These are phyloP conservation scores for Cyclotella choctawhatcheeana DNA, from an alignment of 108 stramenopile genomes.

Conservation along the genomic window DNA sequence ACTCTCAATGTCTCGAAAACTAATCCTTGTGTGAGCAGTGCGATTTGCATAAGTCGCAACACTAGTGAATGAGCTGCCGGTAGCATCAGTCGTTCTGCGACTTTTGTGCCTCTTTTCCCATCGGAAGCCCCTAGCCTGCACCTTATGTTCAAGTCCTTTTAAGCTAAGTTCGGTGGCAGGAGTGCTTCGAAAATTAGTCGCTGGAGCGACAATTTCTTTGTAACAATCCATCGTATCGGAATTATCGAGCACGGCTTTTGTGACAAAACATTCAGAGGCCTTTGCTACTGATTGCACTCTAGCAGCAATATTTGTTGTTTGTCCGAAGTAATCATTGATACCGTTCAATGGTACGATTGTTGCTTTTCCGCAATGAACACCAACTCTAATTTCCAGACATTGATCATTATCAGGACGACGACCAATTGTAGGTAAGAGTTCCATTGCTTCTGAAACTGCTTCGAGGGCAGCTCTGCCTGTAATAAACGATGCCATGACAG, in stretches of 20 bases:
- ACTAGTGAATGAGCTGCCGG: not conserved
- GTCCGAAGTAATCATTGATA: constrained; percentile 46
- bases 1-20: not conserved
- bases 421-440: constrained; percentile 16
- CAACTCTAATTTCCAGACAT: constrained; percentile 37
- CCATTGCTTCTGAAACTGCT: constrained; percentile 44
- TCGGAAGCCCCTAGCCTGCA: constrained; percentile 11
- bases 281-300: constrained; percentile 18
- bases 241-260: constrained; percentile 7
- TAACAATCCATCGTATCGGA: constrained; percentile 4
- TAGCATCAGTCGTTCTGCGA: not conserved
- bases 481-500: constrained; percentile 44
- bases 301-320: constrained; percentile 35
- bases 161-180: constrained; percentile 6
- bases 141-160: constrained; percentile 8
- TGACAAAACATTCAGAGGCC: constrained; percentile 24
- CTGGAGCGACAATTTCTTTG: constrained; percentile 6
- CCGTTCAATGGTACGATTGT: constrained; percentile 41
- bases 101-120: constrained; percentile 3
- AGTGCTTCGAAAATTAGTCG: not conserved
- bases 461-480: constrained; percentile 35
- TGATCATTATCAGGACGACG: constrained; percentile 12
- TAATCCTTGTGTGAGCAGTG: constrained; percentile 1
- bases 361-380: constrained; percentile 31
- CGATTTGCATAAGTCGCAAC: constrained; percentile 2